Evolutionary conservation across 768 basidiomycete genomes (phyloP).

Genomic region (Amylocystis lapponica): DNA sequence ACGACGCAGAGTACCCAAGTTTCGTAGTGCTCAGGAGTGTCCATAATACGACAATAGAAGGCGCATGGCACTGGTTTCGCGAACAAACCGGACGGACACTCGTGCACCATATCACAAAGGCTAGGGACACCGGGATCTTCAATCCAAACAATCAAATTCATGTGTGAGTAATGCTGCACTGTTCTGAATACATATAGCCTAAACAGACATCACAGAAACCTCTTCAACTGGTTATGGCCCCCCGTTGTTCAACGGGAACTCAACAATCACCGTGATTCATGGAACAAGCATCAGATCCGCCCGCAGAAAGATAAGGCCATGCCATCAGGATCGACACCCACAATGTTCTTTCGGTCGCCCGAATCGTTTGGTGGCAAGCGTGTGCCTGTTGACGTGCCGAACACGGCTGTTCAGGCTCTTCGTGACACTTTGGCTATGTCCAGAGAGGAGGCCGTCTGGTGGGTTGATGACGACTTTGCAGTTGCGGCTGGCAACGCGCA

Average conservation of each 20-base stretch:
- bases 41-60: slow-evolving; percentile 14
- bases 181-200: background rate
- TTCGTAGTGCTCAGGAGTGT: slow-evolving; percentile 9
- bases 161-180: background rate
- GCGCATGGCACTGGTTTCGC: slow-evolving; percentile 14
- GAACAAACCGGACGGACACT: slow-evolving; percentile 14
- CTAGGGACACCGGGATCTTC: slow-evolving; percentile 8
- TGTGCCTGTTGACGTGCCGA: background rate
- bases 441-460: slow-evolving; percentile 7
- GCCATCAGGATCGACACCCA: slow-evolving; percentile 20
- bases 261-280: slow-evolving; percentile 22
- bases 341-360: background rate
- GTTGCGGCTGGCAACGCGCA: background rate
- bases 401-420: background rate
- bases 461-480: slow-evolving; percentile 9
- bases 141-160: slow-evolving; percentile 5
- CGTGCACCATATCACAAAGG: slow-evolving; percentile 8
- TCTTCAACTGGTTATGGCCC: slow-evolving; percentile 31
- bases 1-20: background rate
- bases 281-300: slow-evolving; percentile 27
- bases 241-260: slow-evolving; percentile 25
- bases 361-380: background rate
- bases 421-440: slow-evolving; percentile 1
- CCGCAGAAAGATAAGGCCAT: slow-evolving; percentile 20
- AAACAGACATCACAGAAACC: slow-evolving; percentile 13